phyloP scores from a whole-genome alignment of 345 rosid genomes.

The Geranium rotundifolium region DNA sequence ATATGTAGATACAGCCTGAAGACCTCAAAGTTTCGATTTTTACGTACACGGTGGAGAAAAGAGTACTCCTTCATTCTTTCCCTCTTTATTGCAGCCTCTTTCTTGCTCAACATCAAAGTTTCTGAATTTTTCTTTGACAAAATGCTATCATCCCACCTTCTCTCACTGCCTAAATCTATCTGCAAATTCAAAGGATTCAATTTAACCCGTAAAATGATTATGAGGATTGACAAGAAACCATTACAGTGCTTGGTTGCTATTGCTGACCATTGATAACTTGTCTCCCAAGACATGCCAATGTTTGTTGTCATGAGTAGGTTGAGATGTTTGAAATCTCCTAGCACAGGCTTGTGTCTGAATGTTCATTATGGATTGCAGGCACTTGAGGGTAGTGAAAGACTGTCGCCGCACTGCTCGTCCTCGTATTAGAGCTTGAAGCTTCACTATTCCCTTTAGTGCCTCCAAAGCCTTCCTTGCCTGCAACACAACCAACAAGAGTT shows the following conservation, averaged over 20 bases:
- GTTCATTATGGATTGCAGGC: slow-evolving; percentile 70
- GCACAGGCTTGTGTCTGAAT: slow-evolving; percentile 65
- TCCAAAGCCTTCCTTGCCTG: slow-evolving; percentile 86
- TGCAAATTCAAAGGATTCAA: slow-evolving; percentile 14
- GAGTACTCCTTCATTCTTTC: slow-evolving; percentile 59
- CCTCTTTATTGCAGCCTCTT: slow-evolving; percentile 55
- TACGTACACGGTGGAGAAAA: slow-evolving; percentile 52
- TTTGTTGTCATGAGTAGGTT: slow-evolving; percentile 26
- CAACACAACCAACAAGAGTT: neutral
- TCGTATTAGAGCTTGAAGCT: slow-evolving; percentile 80
- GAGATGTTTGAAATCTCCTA: slow-evolving; percentile 33
- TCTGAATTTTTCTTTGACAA: slow-evolving; percentile 70
- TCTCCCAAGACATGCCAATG: slow-evolving; percentile 37
- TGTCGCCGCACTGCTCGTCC: slow-evolving; percentile 76
- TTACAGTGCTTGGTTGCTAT: neutral
- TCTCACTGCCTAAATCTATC: slow-evolving; percentile 54
- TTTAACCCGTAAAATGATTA: neutral
- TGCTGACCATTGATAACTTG: slow-evolving; percentile 39
- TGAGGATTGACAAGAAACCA: neutral
- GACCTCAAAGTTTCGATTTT: too few relatives aligned
- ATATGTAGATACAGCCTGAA: too few relatives aligned
- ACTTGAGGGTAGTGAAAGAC: slow-evolving; percentile 60
- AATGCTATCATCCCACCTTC: slow-evolving; percentile 78
- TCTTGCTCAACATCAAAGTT: slow-evolving; percentile 50
- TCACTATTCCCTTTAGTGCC: slow-evolving; percentile 86